These are phyloP conservation scores for Eucalyptus virginea DNA, from an alignment of 345 rosid species.

Conservation along the genomic window DNA sequence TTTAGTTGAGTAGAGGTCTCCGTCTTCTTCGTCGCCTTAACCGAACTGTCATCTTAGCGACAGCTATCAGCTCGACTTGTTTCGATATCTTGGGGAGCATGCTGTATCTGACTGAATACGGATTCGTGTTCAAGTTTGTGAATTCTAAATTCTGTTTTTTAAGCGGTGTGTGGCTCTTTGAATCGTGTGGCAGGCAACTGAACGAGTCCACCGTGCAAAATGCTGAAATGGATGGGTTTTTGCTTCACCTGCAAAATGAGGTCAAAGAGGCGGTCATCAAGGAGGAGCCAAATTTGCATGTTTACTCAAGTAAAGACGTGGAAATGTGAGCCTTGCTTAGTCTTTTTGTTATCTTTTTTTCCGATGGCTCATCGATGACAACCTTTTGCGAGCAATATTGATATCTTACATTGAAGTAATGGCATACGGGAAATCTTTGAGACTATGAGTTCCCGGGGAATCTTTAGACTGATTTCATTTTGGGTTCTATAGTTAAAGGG, in stretches of 20 bases:
- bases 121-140: neutral
- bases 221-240: slow-evolving; percentile 81
- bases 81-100: neutral
- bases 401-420: neutral
- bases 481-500: neutral
- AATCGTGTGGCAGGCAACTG: slow-evolving; percentile 30
- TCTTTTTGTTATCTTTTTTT: neutral
- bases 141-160: neutral
- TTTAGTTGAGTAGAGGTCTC: neutral
- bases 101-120: neutral
- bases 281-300: slow-evolving; percentile 55
- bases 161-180: neutral
- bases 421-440: neutral
- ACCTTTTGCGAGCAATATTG: neutral
- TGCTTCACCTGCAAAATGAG: slow-evolving; percentile 69
- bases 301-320: slow-evolving; percentile 77
- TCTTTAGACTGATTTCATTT: neutral
- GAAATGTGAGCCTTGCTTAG: slow-evolving; percentile 54
- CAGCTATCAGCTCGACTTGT: neutral
- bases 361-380: neutral
- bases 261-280: slow-evolving; percentile 51
- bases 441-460: neutral
- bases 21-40: neutral
- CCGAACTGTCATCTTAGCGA: neutral
- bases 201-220: slow-evolving; percentile 41